Evolutionary conservation across 441 rosid genomes (phyloP).

Genomic region (Populus hybrid): DNA sequence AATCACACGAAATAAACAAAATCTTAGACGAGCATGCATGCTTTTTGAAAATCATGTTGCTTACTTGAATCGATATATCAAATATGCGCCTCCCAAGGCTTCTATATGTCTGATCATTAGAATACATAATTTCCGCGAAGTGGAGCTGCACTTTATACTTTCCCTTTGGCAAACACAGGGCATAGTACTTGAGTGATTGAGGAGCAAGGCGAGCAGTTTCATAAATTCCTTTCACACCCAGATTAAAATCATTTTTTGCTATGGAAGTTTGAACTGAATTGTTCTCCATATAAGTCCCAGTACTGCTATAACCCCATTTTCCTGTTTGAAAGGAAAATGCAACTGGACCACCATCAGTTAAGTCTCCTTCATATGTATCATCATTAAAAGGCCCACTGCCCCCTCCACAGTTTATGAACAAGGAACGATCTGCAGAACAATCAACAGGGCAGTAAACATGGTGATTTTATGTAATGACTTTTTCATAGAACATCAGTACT

Average conservation of each 20-base stretch:
- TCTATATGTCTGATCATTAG: constrained; percentile 35
- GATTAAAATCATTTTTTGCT: constrained; percentile 25
- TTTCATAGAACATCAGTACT: neutral
- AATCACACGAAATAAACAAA: neutral
- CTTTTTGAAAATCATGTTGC: constrained; percentile 4
- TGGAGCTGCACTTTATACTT: constrained; percentile 66
- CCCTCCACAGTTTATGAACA: constrained; percentile 86
- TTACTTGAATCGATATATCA: constrained; percentile 76
- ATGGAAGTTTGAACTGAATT: neutral
- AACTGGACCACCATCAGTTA: constrained; percentile 29
- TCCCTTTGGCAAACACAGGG: constrained; percentile 55
- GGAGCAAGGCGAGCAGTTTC: constrained; percentile 70
- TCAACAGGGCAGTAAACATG: neutral
- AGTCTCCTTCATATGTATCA: constrained; percentile 49
- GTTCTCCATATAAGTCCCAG: constrained; percentile 44
- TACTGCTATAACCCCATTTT: constrained; percentile 74
- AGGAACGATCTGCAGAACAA: constrained; percentile 47
- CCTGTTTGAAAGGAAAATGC: constrained; percentile 24
- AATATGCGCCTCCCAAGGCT: constrained; percentile 74
- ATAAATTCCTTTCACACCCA: constrained; percentile 38
- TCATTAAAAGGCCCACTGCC: neutral
- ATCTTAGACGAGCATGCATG: neutral
- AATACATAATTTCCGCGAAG: constrained; percentile 85
- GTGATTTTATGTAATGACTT: neutral
- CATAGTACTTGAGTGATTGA: constrained; percentile 75